Evolutionary conservation across 768 basidiomycete genomes (phyloP).

Genomic region (Russula vinacea): DNA sequence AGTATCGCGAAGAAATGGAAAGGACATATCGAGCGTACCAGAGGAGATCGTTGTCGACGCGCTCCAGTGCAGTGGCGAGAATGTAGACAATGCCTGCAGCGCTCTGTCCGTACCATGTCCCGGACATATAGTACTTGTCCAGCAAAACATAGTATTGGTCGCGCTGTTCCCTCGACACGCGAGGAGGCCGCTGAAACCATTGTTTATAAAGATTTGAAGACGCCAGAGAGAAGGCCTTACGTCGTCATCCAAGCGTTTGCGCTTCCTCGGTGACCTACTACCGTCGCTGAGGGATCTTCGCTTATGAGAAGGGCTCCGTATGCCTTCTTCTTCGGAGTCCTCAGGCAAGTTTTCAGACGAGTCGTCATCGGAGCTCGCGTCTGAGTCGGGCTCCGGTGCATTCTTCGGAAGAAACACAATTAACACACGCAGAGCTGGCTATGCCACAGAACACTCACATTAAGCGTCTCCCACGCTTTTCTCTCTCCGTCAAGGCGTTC

Average conservation of each 20-base stretch:
- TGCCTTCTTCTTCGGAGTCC: constrained; percentile 44
- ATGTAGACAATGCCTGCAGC: constrained; percentile 86
- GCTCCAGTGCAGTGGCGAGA: constrained; percentile 85
- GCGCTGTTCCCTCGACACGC: constrained; percentile 69
- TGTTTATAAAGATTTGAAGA: constrained; percentile 11
- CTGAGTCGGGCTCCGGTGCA: constrained; percentile 72
- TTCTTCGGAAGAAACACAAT: constrained; percentile 46
- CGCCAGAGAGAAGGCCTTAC: constrained; percentile 27
- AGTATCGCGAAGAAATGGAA: not conserved
- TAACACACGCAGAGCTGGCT: not conserved
- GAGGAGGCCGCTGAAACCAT: constrained; percentile 44
- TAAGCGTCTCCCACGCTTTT: constrained; percentile 80
- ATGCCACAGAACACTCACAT: constrained; percentile 47
- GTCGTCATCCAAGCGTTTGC: constrained; percentile 49
- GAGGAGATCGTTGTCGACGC: constrained; percentile 88
- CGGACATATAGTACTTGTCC: constrained; percentile 78
- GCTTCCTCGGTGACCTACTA: constrained; percentile 24
- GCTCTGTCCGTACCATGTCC: constrained; percentile 86
- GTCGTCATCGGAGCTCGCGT: constrained; percentile 53
- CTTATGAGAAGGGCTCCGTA: constrained; percentile 50
- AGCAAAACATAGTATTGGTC: constrained; percentile 59
- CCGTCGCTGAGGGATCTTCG: constrained; percentile 40
- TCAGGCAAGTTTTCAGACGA: constrained; percentile 43
- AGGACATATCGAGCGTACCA: constrained; percentile 55
- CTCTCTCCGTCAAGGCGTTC: constrained; percentile 65